Conservation (phyloP, 257 asterid genomes). For the Jacaranda copaia region DNA sequence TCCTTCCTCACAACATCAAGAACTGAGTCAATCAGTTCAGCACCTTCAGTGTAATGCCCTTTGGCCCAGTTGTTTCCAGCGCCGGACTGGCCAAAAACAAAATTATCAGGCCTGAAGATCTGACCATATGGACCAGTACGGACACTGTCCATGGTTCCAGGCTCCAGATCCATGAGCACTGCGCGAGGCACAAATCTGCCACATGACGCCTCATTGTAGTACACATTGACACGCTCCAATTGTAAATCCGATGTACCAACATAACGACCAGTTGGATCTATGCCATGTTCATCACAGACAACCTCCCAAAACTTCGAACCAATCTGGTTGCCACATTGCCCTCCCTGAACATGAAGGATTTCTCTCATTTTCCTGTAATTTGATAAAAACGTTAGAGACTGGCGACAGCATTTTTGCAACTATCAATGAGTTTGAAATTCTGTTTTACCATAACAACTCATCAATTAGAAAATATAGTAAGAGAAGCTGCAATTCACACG, state of each 20-base stretch:
- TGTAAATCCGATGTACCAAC: slow-evolving; percentile 83
- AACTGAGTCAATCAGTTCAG: slow-evolving; percentile 82
- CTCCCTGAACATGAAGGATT: slow-evolving; percentile 89
- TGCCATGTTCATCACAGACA: slow-evolving; percentile 85
- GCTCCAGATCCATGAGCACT: slow-evolving; percentile 94
- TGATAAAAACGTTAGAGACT: slow-evolving; percentile 5
- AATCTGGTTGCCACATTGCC: slow-evolving; percentile 89
- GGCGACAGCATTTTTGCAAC: not conserved
- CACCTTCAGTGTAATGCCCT: slow-evolving; percentile 85
- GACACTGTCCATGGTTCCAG: slow-evolving; percentile 93
- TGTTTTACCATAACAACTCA: not conserved
- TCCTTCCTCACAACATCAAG: slow-evolving; percentile 85
- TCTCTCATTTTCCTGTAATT: slow-evolving; percentile 74
- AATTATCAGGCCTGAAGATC: slow-evolving; percentile 78
- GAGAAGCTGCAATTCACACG: not conserved
- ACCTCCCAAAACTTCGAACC: slow-evolving; percentile 89
- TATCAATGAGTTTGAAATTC: not conserved
- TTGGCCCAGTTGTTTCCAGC: slow-evolving; percentile 84
- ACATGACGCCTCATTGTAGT: slow-evolving; percentile 85
- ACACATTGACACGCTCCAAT: slow-evolving; percentile 86
- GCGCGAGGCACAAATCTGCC: slow-evolving; percentile 91
- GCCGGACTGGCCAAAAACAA: slow-evolving; percentile 76
- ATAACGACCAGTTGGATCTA: slow-evolving; percentile 86
- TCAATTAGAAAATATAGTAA: not conserved
- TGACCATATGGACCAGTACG: slow-evolving; percentile 84